Base-by-base conservation (phyloP, 345 rosid genomes). In the Punica granatum region DNA sequence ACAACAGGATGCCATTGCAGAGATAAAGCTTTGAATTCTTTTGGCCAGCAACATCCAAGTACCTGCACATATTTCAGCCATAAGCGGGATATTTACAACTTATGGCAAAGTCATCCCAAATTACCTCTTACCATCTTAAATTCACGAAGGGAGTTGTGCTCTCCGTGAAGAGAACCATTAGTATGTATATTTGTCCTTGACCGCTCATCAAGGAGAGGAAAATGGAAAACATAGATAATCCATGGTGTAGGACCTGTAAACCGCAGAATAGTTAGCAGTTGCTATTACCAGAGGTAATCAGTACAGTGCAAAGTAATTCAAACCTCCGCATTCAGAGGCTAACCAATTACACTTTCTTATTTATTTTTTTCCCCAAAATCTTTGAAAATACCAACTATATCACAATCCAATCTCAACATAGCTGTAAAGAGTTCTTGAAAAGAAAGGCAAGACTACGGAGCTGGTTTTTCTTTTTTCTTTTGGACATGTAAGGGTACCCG, bases 131-230 rank as follows among this genome's bases (percentile, higher is more conserved):
- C 98, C 98, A 92, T 76, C 96, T 87, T 34, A 92, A 74, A 74
- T 92, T 92, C 33, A 92, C 86, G 70, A 89, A 92, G 6, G 94
- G 92, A 1, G 96, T 87, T 33, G 94, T 92, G 72, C 76, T 72
- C 74, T 92, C 94, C 3, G 96, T 70, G 72, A 92, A 78, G 70
- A 92, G 93, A 84, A 89, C 90, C 82, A 87, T 80, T 48, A 92
- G 82, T 73, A 92, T 89, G 68, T 92, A 92, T 66, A 89, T 74
- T 73, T 87, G 93, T 44, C 74, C 86, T 80, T 89, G 86, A 67
- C 92, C 92, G 67, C 93, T 86, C 54, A 83, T 60, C 70, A 89
- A 88, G 64, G 98, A 76, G 4, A 84, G 90, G 66, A 74, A 65
- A 65, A 89, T 78, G 4, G 96, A 77, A 72, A 82, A 83, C 90